Percentiles rank a stretch among this genome's conserved stretches.
Evolutionary conservation across 495 filamentous ascomycete species (phyloP).

Genomic region (Hypoxylon intermedium): DNA sequence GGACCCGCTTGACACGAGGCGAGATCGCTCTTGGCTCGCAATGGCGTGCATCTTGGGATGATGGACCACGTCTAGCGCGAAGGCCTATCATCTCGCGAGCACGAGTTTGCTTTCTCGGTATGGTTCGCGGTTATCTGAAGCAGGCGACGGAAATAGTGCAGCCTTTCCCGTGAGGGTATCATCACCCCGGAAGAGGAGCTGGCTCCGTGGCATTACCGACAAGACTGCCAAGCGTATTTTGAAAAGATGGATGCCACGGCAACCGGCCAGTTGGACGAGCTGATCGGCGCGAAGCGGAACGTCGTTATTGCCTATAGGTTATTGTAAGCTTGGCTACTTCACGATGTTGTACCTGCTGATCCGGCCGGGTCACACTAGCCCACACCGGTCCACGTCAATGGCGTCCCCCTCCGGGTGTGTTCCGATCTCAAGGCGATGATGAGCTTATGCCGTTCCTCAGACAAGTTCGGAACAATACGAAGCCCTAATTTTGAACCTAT

Average conservation of each 20-base stretch:
- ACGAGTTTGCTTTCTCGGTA: background rate
- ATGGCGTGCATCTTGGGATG: constrained; percentile 7
- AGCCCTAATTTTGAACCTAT: too few relatives aligned
- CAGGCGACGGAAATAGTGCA: too few relatives aligned
- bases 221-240: too few relatives aligned
- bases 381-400: background rate
- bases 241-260: too few relatives aligned
- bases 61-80: constrained; percentile 5
- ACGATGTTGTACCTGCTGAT: background rate
- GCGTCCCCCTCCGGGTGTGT: background rate
- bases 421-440: background rate
- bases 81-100: constrained; percentile 1
- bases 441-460: background rate
- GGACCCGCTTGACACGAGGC: constrained; percentile 20
- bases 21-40: constrained; percentile 19
- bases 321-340: background rate
- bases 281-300: too few relatives aligned
- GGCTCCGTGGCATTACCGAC: background rate
- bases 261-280: too few relatives aligned
- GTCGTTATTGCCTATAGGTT: background rate
- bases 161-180: too few relatives aligned
- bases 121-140: too few relatives aligned
- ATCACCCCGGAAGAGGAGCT: background rate
- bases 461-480: too few relatives aligned
- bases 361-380: background rate